These are phyloP conservation scores for Fusarium goolgardi DNA, from an alignment of 2,329 filamentous ascomycete species.

Conservation along the genomic window DNA sequence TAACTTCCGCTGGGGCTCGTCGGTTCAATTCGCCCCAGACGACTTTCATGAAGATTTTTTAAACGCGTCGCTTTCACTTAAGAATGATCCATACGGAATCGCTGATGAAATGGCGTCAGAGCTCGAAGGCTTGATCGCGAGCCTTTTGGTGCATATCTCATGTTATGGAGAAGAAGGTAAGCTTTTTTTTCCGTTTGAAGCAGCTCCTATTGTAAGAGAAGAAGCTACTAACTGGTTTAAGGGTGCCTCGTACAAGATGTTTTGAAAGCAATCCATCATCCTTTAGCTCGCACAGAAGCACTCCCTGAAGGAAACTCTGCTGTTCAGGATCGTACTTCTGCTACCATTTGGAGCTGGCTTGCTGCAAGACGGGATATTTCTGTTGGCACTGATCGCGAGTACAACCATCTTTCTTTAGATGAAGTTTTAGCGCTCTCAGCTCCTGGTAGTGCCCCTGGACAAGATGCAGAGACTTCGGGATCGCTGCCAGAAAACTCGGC, in stretches of 20 bases:
- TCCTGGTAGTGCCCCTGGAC: conserved; percentile 6
- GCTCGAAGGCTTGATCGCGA: conserved; percentile 54
- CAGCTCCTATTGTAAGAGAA: conserved; percentile 1
- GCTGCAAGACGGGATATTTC: conserved; percentile 52
- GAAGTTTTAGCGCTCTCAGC: conserved; percentile 46
- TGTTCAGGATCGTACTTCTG: conserved; percentile 46
- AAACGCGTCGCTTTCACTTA: conserved; percentile 29
- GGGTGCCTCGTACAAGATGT: conserved; percentile 51
- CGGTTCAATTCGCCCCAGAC: conserved; percentile 48
- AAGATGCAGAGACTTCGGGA: conserved; percentile 13
- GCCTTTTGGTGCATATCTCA: conserved; percentile 53
- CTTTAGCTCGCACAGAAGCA: conserved; percentile 34
- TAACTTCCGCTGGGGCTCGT: conserved; percentile 37
- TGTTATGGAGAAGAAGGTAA: conserved; percentile 55
- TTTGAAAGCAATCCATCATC: conserved; percentile 49
- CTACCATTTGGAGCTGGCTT: conserved; percentile 54
- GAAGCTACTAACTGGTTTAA: conserved; percentile 33
- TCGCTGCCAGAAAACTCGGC: neutral
- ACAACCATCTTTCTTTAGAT: conserved; percentile 55
- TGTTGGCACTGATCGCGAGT: conserved; percentile 49
- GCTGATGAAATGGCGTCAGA: conserved; percentile 52
- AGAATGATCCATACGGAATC: conserved; percentile 45
- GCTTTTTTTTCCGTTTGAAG: conserved; percentile 33
- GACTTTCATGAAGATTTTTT: conserved; percentile 39
- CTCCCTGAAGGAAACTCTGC: conserved; percentile 22